Conservation (phyloP, 2,329 filamentous ascomycete genomes). For the Spiromastix sp. region DNA sequence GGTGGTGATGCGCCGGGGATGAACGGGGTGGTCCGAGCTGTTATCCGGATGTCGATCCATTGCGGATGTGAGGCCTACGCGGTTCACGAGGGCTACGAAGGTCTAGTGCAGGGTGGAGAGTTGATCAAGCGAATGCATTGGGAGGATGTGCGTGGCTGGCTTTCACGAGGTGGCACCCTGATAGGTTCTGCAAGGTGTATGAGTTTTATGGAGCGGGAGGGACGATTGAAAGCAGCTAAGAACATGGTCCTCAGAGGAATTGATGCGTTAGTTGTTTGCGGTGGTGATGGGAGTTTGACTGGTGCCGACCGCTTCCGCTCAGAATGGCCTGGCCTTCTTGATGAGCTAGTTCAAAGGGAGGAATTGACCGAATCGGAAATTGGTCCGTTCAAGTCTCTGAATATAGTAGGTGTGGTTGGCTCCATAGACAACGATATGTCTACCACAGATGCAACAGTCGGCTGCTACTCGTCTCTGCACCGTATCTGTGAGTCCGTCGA, state of each 20-base stretch:
- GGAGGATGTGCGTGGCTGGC: slow-evolving; percentile 89
- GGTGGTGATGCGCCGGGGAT: slow-evolving; percentile 92
- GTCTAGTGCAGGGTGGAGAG: slow-evolving; percentile 77
- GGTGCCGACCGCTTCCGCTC: slow-evolving; percentile 86
- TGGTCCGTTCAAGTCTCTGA: slow-evolving; percentile 71
- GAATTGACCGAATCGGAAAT: slow-evolving; percentile 63
- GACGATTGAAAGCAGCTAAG: slow-evolving; percentile 76
- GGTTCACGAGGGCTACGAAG: slow-evolving; percentile 91
- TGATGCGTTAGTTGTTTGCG: slow-evolving; percentile 91
- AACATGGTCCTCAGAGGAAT: slow-evolving; percentile 92
- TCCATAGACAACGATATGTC: slow-evolving; percentile 99
- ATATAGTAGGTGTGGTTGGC: slow-evolving; percentile 91
- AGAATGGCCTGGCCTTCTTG: slow-evolving; percentile 81
- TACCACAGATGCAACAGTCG: slow-evolving; percentile 93
- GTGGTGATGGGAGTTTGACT: slow-evolving; percentile 91
- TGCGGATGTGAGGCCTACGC: slow-evolving; percentile 70
- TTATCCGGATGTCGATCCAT: slow-evolving; percentile 84
- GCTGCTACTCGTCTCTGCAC: slow-evolving; percentile 85
- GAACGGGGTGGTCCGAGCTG: slow-evolving; percentile 82
- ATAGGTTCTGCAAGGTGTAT: slow-evolving; percentile 92
- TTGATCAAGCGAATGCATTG: slow-evolving; percentile 82
- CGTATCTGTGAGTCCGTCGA: slow-evolving; percentile 95
- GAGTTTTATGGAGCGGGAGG: slow-evolving; percentile 80
- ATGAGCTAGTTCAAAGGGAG: slow-evolving; percentile 68
- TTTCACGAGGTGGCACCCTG: slow-evolving; percentile 86